Evolutionary conservation across 1,139 yeast species (phyloP).

Genomic region (Nakaseomyces kungkrabaensis): DNA sequence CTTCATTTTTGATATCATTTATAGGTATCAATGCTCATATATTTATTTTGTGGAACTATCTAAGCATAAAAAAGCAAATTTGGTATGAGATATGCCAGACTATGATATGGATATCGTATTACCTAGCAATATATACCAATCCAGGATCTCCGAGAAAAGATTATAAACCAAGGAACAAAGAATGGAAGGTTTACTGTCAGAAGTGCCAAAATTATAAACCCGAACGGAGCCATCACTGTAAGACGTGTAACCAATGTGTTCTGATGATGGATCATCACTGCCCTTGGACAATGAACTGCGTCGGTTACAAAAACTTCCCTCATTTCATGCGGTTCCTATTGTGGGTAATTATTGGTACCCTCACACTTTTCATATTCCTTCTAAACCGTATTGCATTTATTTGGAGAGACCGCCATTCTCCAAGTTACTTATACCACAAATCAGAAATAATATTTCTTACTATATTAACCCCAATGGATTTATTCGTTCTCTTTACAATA

Average conservation of each 20-base stretch:
- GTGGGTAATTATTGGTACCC: conserved; percentile 55
- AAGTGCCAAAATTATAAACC: conserved; percentile 64
- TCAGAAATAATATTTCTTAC: conserved; percentile 48
- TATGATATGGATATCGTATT: conserved; percentile 65
- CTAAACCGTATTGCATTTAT: conserved; percentile 35
- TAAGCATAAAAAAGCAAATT: conserved; percentile 35
- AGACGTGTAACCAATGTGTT: conserved; percentile 51
- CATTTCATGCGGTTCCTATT: conserved; percentile 71
- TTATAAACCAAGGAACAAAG: conserved; percentile 32
- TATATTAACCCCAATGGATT: conserved; percentile 44
- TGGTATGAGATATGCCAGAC: conserved; percentile 41
- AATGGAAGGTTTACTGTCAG: conserved; percentile 53
- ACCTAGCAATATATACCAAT: conserved; percentile 43
- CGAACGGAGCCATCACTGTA: conserved; percentile 73
- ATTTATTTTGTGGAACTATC: conserved; percentile 42
- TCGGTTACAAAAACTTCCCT: conserved; percentile 70
- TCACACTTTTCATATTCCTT: conserved; percentile 39
- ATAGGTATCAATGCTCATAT: conserved; percentile 60
- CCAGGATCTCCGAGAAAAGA: conserved; percentile 52
- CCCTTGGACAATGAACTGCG: conserved; percentile 83
- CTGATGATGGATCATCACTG: conserved; percentile 80
- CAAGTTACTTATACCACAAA: conserved; percentile 48
- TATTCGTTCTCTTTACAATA: conserved; percentile 52
- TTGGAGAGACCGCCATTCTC: conserved; percentile 47
- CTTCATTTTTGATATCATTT: conserved; percentile 47